These are phyloP conservation scores for Cucurbita ficifolia DNA, from an alignment of 306 rosid genomes.

Conservation along the genomic window DNA sequence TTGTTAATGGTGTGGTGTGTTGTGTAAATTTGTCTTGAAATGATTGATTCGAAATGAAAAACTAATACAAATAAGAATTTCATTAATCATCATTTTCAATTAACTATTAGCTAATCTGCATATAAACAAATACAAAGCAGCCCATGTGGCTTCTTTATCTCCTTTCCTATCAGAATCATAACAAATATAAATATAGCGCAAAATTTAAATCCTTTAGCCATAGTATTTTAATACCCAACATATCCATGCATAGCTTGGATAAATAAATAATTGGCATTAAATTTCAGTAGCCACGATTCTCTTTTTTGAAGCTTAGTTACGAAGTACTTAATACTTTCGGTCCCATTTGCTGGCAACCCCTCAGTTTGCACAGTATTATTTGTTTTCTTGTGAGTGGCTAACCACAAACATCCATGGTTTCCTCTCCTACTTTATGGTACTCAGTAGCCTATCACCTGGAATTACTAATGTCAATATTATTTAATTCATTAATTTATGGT, in stretches of 20 bases:
- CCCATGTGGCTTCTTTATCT: background rate
- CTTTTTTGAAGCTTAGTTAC: background rate
- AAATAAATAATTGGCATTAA: background rate
- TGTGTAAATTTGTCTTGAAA: no score
- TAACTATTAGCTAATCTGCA: background rate
- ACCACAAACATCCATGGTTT: background rate
- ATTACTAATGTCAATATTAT: background rate
- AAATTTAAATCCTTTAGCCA: background rate
- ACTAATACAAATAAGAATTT: background rate
- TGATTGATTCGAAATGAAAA: background rate
- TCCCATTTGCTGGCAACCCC: constrained; percentile 4
- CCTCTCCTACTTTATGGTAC: background rate
- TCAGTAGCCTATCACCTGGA: background rate
- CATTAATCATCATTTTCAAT: background rate
- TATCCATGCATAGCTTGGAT: background rate
- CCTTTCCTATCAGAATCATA: background rate
- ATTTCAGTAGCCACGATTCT: background rate
- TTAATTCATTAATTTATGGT: background rate
- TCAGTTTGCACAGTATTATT: background rate
- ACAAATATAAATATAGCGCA: background rate
- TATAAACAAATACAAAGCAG: background rate
- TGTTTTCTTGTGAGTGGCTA: background rate
- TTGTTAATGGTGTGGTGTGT: no score
- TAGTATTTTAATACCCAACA: background rate
- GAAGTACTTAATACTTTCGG: background rate